Base-by-base conservation (phyloP, 192 early-diverging fungal genomes). In the Podila epicladia region DNA sequence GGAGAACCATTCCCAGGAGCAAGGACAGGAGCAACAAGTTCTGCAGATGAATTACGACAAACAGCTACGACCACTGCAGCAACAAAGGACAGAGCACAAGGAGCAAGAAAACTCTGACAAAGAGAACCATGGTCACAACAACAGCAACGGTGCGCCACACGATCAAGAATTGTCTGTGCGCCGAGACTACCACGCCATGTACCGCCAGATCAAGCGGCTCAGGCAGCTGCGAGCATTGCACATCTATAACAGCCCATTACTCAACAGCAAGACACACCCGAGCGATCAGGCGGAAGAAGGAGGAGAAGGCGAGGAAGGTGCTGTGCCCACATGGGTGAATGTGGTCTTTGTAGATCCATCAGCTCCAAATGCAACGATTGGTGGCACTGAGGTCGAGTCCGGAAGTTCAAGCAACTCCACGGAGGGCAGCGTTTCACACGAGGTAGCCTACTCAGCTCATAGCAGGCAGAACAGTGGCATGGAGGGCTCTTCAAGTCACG, bases 231-330 rank as follows among this genome's bases (percentile, higher is more conserved):
- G 37, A 2, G 66, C 70, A 5, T 55, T 79, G 9, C 70, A 72
- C 32, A 79, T 79, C 3, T 79, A 72, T 70, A 79, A 79, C 70
- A 79, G 70, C 53, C 70, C 69, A 1, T 55, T 29, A 7, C 70
- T 79, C 32, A 67, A 63, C 32, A 72, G 8, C 13, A 38, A 24
- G 9, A 33, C 29, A 28, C 41, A 58, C 22, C 31, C 58, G 45
- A 45, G 48, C 38, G 64, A 50, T 13, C 35, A 37, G 9, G 17
- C 19, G 12, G 15, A 64, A 35, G 24, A 60, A 33, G 55, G 61
- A 9, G 22, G 15, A 28, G 60, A 28, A 32, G 53, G 22, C 24
- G 33, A 32, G 51, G 67, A 59, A 6, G 26, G 33, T 4, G n/a
- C 19, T 19, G 22, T 12, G 17, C 31, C 12, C 11, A 26, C 51